phyloP scores from a whole-genome alignment of 176 grass and related monocot species.

The Musa acuminata region DNA sequence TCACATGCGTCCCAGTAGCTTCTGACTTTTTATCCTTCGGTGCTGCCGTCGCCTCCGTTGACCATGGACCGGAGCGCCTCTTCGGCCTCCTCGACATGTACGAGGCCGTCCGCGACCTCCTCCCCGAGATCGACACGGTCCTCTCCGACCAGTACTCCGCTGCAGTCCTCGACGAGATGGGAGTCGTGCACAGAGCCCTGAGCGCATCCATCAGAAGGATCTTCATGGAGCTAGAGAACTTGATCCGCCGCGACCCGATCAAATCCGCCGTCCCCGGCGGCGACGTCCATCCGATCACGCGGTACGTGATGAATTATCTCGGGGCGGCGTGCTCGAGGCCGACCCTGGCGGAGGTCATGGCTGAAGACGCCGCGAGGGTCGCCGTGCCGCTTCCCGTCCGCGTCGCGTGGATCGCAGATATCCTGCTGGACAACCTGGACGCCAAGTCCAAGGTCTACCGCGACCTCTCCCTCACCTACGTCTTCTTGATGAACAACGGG shows the following conservation, averaged over 20 bases:
- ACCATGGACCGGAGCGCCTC: constrained; percentile 30
- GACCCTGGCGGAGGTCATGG: constrained; percentile 62
- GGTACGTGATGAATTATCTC: constrained; percentile 48
- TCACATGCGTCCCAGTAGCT: constrained; percentile 21
- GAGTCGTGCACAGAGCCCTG: constrained; percentile 23
- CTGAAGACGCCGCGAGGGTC: neutral
- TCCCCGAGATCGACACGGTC: constrained; percentile 28
- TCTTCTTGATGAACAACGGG: constrained; percentile 43
- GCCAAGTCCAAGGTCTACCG: constrained; percentile 36
- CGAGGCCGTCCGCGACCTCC: constrained; percentile 28
- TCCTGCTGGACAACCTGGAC: constrained; percentile 35
- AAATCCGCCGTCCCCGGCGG: constrained; percentile 17
- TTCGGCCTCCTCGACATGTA: constrained; percentile 42
- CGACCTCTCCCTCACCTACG: constrained; percentile 21
- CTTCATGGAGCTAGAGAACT: constrained; percentile 37
- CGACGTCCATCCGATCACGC: constrained; percentile 35
- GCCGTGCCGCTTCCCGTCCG: neutral
- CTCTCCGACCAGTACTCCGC: constrained; percentile 2
- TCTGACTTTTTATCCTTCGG: constrained; percentile 27
- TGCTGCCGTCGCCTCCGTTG: constrained; percentile 18
- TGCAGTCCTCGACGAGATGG: constrained; percentile 15
- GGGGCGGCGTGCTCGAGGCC: constrained; percentile 26
- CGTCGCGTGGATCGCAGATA: constrained; percentile 37
- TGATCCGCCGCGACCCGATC: constrained; percentile 26
- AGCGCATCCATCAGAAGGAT: constrained; percentile 31